phyloP scores from a whole-genome alignment of 192 early-diverging fungal genomes.

The Dissophora ornata region DNA sequence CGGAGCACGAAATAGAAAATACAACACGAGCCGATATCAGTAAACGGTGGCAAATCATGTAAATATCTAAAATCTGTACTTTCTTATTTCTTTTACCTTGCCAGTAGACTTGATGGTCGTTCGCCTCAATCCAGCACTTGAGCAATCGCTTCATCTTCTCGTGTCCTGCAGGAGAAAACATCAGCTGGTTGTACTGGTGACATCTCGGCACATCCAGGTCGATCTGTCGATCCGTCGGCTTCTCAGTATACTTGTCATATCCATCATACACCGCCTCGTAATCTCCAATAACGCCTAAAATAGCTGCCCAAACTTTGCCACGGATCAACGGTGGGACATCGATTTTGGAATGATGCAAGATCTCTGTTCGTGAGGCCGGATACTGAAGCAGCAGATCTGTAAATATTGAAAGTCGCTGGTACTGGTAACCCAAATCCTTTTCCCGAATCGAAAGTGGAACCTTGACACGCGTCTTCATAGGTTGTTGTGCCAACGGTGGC shows the following conservation, averaged over 20 bases:
- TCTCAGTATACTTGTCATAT: conserved; percentile 65
- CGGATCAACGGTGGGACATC: conserved; percentile 72
- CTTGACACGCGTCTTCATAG: conserved; percentile 48
- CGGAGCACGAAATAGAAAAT: not conserved
- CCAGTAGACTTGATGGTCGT: conserved; percentile 79
- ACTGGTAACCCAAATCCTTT: conserved; percentile 70
- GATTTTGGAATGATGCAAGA: conserved; percentile 68
- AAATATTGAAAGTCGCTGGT: conserved; percentile 65
- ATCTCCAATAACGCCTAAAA: conserved; percentile 69
- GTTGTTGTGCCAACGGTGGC: conserved; percentile 21
- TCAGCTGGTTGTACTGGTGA: conserved; percentile 73
- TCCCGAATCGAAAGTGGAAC: conserved; percentile 64
- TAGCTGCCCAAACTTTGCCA: conserved; percentile 74
- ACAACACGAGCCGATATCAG: not conserved
- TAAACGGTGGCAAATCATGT: too few relatives aligned
- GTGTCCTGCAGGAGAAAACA: conserved; percentile 71
- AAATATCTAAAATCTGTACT: too few relatives aligned
- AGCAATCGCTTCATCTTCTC: conserved; percentile 69
- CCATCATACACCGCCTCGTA: conserved; percentile 61
- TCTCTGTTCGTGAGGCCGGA: conserved; percentile 66
- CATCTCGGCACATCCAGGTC: conserved; percentile 71
- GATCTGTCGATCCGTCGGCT: conserved; percentile 68
- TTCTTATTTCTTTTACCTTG: conserved; percentile 79
- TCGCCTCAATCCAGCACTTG: conserved; percentile 70
- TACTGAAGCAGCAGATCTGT: conserved; percentile 65